Evolutionary conservation across 192 early-diverging fungal species (phyloP), one percentile per base, ranked within the genome.

Genomic region (Funneliformis geosporum): DNA sequence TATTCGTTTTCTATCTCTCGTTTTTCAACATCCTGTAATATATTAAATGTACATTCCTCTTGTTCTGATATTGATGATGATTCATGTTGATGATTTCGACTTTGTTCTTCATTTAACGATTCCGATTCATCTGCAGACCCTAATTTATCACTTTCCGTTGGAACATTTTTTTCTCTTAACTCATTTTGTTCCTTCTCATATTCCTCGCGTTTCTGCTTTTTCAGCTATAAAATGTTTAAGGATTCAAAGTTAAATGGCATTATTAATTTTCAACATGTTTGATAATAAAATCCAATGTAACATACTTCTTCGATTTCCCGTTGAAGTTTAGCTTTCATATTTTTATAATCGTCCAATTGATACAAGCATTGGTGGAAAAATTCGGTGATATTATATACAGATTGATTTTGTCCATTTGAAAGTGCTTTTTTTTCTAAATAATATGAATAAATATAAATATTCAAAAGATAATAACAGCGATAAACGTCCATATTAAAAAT

Each of bases 361-460:
- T 71, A 71, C 8, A 71, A 46, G 43, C 69, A 71, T 71, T 71
- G 42, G 2, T 71, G 38, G 25, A 71, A 71, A 71, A 71, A 40
- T 23, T 11, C 38, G 11, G 69, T 18, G 10, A 71, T 40, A 40
- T 71, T n/a, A 3, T 21, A 39, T 39, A n/a, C 8, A 44, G 28
- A 46, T 71, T 71, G 69, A 71, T 18, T 44, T 39, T 42, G 28
- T n/a, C n/a, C 40, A 46, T 33, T 71, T 2, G 69, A 71, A 71
- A 71, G 10, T 14, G 69, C 69, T 44, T 25, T 16, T 71, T 40
- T 46, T 71, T 23, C 27, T 71, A 71, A 39, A 46, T 12, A 40
- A 25, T 44, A 33, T 44, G 39, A 71, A 5, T 46, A 1, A 40
- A 44, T n/a, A n/a, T 71, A 71, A n/a, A 40, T 4, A 70, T 25